Evolutionary conservation across 2,329 filamentous ascomycete genomes (phyloP).

Genomic region (Tolypocladium cylindrosporum): DNA sequence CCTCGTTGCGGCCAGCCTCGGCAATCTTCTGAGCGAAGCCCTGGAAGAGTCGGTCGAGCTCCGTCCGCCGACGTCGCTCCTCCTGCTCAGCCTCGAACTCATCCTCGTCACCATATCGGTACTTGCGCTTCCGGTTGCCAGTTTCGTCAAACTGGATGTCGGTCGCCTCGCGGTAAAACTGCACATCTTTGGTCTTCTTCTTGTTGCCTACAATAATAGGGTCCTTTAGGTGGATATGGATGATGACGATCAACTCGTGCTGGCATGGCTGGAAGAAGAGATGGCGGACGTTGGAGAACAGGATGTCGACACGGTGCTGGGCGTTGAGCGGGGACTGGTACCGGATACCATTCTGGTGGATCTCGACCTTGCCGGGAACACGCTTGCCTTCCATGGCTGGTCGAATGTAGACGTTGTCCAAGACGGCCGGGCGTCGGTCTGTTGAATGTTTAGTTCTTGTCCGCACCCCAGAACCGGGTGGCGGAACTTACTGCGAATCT

Average conservation of each 20-base stretch:
- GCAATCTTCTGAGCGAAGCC: conserved; percentile 95
- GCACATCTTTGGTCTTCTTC: conserved; percentile 97
- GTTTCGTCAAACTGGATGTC: conserved; percentile 99
- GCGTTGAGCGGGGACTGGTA: conserved; percentile 76
- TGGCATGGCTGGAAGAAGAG: conserved; percentile 97
- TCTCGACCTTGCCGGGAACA: conserved; percentile 90
- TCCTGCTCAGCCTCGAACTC: conserved; percentile 98
- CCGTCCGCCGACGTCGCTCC: conserved; percentile 80
- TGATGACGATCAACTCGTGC: conserved; percentile 93
- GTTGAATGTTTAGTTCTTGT: conserved; percentile 26
- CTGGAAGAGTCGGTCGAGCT: conserved; percentile 92
- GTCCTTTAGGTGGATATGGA: conserved; percentile 95
- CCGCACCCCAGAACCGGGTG: not conserved
- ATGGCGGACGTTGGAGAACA: conserved; percentile 98
- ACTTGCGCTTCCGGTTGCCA: conserved; percentile 94
- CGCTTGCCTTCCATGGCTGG: conserved; percentile 95
- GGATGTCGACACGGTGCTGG: conserved; percentile 78
- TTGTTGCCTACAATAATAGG: conserved; percentile 95
- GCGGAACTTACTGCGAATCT: conserved; percentile 67
- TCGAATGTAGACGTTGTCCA: conserved; percentile 92
- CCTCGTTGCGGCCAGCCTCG: conserved; percentile 84
- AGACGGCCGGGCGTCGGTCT: conserved; percentile 81
- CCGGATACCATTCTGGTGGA: conserved; percentile 97
- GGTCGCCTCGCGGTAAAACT: conserved; percentile 95
- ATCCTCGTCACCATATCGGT: conserved; percentile 94